Base-by-base conservation (phyloP, 441 rosid species). In the Croton laevigatus region DNA sequence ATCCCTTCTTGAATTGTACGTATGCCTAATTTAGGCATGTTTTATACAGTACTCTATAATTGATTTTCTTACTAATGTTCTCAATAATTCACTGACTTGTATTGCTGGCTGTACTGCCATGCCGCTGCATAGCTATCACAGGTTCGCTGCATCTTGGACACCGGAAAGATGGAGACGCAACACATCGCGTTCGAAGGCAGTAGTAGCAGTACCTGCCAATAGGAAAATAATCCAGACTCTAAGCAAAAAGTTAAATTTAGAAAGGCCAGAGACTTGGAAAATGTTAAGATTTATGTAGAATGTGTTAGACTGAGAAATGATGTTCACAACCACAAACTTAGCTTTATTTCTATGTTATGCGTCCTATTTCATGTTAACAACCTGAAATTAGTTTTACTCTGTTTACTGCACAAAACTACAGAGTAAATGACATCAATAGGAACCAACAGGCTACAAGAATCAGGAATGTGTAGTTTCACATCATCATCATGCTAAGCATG, bases 191-290 rank as follows among this genome's bases (percentile, higher is more conserved):
- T 78, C 91, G 81, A 19, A 94, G 90, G 80, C 98, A 94, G 76
- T 90, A 88, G 78, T 90, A 92, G 75, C 97, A 94, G 78, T 94
- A 92, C 89, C 99, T 94, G 86, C 62, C 81, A 82, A 68, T 63
- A 65, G 40, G 55, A 69, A 74, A 51, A 65, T 49, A 40, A 17
- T n/a, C 61, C 37, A 57, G 12, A n/a, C 60, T 37, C 13, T 38
- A 68, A 49, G 65, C 42, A 55, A 38, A 40, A 45, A 3, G 13
- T 23, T 23, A 1, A 0, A 20, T 12, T 20, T 7, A 45, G 32
- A 46, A 11, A 52, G 1, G 58, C 58, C 58, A 54, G 59, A 54
- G 59, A 54, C 5, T 20, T 14, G 6, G 16, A 42, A 54, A n/a
- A 19, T 32, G 42, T 67, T 38, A 54, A 68, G 34, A 23, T 9